Evolutionary conservation across 2,329 filamentous ascomycete species (phyloP).

Genomic region (Aspergillus fijiensis): DNA sequence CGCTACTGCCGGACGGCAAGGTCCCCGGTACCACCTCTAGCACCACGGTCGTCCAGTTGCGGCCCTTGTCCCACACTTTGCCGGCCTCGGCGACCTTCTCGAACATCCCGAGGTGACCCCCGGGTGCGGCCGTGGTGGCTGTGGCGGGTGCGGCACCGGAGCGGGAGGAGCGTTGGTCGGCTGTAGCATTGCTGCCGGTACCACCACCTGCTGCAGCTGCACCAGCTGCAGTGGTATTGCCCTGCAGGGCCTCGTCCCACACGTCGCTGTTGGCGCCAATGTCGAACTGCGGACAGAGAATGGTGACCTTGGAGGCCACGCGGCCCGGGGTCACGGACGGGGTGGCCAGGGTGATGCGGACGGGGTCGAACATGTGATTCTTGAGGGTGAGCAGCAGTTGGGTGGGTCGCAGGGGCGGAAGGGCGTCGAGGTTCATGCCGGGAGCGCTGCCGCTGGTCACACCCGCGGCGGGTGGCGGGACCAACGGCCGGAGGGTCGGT

Average conservation of each 20-base stretch:
- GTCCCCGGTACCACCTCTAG: conserved; percentile 76
- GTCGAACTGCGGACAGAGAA: conserved; percentile 91
- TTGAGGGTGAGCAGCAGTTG: conserved; percentile 88
- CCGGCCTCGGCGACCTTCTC: conserved; percentile 72
- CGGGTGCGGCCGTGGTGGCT: not conserved
- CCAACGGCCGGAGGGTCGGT: conserved; percentile 64
- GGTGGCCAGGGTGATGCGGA: conserved; percentile 84
- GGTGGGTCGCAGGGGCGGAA: conserved; percentile 53
- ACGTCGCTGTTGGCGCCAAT: conserved; percentile 92
- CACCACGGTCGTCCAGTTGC: conserved; percentile 94
- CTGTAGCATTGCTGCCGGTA: not conserved
- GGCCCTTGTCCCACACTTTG: conserved; percentile 91
- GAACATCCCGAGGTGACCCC: conserved; percentile 30
- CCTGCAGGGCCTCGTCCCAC: conserved; percentile 83
- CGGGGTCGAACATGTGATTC: conserved; percentile 89
- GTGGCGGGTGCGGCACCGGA: conserved; percentile 31
- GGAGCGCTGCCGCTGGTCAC: conserved; percentile 26
- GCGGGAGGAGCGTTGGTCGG: conserved; percentile 42
- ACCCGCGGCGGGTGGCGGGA: conserved; percentile 35
- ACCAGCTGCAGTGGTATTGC: conserved; percentile 25
- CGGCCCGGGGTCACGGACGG: conserved; percentile 75
- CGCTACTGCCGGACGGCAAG: conserved; percentile 21
- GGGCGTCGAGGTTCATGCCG: conserved; percentile 49
- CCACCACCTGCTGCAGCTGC: conserved; percentile 16
- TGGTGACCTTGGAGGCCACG: conserved; percentile 77